These are phyloP conservation scores for Backusella parvicylindrica DNA, from an alignment of 192 early-diverging fungal genomes.

Conservation along the genomic window DNA sequence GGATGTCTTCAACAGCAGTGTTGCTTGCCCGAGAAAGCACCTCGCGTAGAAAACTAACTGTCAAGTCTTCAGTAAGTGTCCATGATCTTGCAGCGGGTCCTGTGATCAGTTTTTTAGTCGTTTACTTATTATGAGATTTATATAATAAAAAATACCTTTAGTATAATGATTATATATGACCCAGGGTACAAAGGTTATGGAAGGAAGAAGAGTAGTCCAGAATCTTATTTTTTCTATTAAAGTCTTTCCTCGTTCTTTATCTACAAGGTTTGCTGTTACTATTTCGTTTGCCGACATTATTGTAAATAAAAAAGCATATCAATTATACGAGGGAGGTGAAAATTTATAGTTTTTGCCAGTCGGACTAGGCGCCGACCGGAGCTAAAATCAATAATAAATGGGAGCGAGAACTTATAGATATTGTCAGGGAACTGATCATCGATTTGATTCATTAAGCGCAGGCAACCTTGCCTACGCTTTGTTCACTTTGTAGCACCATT, in stretches of 20 bases:
- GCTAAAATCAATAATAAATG: too few relatives aligned
- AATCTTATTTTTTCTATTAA: neutral
- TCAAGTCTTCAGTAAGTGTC: constrained; percentile 32
- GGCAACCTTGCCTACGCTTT: neutral
- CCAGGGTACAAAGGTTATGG: neutral
- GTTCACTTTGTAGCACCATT: neutral
- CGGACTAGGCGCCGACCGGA: too few relatives aligned
- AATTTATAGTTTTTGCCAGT: too few relatives aligned
- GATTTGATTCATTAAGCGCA: neutral
- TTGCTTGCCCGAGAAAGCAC: constrained; percentile 15
- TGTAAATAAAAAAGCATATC: neutral
- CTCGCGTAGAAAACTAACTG: constrained; percentile 25
- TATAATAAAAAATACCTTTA: neutral
- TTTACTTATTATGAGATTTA: neutral
- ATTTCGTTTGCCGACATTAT: neutral
- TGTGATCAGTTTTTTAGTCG: neutral
- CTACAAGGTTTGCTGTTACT: neutral
- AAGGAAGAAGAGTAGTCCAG: neutral
- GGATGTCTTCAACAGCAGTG: constrained; percentile 32
- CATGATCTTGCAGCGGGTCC: constrained; percentile 46
- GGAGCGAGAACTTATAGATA: neutral
- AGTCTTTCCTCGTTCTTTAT: neutral
- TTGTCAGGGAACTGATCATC: neutral
- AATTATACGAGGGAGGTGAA: neutral
- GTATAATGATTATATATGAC: constrained; percentile 11